Evolutionary conservation across 2,329 filamentous ascomycete species (phyloP), one percentile per base, ranked within the genome.

Genomic region (Colletotrichum destructivum): DNA sequence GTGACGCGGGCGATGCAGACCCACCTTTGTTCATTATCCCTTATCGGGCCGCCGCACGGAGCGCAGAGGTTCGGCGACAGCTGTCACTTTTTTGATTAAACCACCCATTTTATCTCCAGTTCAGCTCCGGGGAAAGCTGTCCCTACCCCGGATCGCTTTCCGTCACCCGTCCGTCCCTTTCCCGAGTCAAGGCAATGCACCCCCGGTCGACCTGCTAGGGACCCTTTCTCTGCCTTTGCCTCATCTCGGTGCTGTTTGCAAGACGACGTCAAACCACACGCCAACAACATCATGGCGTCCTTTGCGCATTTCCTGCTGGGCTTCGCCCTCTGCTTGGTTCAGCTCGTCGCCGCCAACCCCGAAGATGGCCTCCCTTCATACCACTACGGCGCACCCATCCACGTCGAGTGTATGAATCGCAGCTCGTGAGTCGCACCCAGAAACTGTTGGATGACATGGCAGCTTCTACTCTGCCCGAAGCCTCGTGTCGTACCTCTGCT

Each of bases 321-420:
- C 21, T 42, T 49, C 47, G 70, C 57, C 23, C 65, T 74, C 13
- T 57, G 65, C 59, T 42, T 74, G 47, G 52, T 46, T n/a, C 65
- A 55, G 47, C 67, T 79, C 49, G 78, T 76, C 23, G 75, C 74
- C 8, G 81, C 80, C 8, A 76, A 76, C 5, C 78, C 77, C 52
- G 84, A 86, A 70, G 82, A 84, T 71, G 79, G 82, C 35, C 82
- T 91, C 55, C 89, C 90, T 0, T 90, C 89, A 38, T 92, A 92
- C 78, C 88, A 89, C 76, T 92, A 91, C 78, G 90, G 90, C 75
- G 91, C 92, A 16, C 81, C 88, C 13, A 92, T 94, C 72, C 86
- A 87, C 47, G 90, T 94, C 23, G 91, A 91, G 77, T 94, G 92
- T 84, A 88, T 94, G 85, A 92, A 93, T 78, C 87, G 92, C 72